These are phyloP conservation scores for Penicillium hesseltinei DNA, from an alignment of 2,329 filamentous ascomycete species.

Conservation along the genomic window DNA sequence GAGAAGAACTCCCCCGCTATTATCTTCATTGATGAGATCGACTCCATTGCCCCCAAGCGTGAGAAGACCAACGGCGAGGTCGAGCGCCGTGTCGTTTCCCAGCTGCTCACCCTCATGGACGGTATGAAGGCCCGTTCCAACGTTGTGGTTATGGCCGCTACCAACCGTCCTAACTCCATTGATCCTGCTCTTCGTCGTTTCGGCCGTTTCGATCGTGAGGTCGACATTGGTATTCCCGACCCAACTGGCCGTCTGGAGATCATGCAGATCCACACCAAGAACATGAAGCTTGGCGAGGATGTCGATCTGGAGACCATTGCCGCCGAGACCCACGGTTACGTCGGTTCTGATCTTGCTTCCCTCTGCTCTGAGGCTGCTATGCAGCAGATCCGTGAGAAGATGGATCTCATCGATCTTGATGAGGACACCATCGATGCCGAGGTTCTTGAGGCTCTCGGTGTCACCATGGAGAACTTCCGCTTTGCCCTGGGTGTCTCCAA, in stretches of 20 bases:
- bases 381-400: slow-evolving; percentile 99
- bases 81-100: slow-evolving; percentile 96
- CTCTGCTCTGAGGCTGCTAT: slow-evolving; percentile 99
- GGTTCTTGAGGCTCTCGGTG: slow-evolving; percentile 94
- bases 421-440: slow-evolving; percentile 99
- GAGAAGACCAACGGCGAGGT: slow-evolving; percentile 99
- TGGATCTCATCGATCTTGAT: slow-evolving; percentile 98
- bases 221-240: slow-evolving; percentile 97
- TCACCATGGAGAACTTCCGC: slow-evolving; percentile 99
- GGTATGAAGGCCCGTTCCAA: slow-evolving; percentile 99
- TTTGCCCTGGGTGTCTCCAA: slow-evolving; percentile 98
- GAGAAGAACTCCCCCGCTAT: slow-evolving; percentile 99
- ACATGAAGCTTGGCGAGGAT: slow-evolving; percentile 98
- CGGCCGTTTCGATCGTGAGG: slow-evolving; percentile 97
- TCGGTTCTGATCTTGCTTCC: slow-evolving; percentile 96
- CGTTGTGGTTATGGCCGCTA: slow-evolving; percentile 98
- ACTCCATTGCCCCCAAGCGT: slow-evolving; percentile 98
- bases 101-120: slow-evolving; percentile 96
- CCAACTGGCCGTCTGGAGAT: slow-evolving; percentile 98
- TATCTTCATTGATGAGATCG: slow-evolving; percentile 99
- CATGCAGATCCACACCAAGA: slow-evolving; percentile 99
- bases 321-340: slow-evolving; percentile 96
- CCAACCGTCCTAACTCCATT: slow-evolving; percentile 97
- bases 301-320: slow-evolving; percentile 97
- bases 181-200: slow-evolving; percentile 96